Evolutionary conservation across 2,329 filamentous ascomycete genomes (phyloP).

Genomic region (Verticillium nubilum): DNA sequence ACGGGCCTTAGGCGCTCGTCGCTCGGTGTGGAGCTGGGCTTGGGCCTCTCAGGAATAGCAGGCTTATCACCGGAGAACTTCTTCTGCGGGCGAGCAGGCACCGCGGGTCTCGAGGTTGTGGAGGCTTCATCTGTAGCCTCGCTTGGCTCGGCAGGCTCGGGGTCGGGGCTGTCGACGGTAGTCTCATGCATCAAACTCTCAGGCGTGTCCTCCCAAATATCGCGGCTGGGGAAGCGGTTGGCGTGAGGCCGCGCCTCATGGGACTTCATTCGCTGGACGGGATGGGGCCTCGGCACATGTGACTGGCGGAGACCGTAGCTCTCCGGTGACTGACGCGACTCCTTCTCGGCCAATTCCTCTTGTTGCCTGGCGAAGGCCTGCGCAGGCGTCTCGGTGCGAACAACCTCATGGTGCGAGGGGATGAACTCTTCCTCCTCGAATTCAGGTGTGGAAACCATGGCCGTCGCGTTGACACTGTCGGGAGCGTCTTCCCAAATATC

Average conservation of each 20-base stretch:
- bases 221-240: conserved; percentile 81
- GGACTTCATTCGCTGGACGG: conserved; percentile 13
- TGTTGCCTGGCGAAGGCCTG: conserved; percentile 62
- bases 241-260: conserved; percentile 48
- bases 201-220: conserved; percentile 92
- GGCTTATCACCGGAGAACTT: conserved; percentile 37
- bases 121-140: conserved; percentile 18
- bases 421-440: conserved; percentile 12
- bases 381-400: conserved; percentile 45
- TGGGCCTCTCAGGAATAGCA: conserved; percentile 46
- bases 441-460: conserved; percentile 81
- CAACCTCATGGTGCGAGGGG: conserved; percentile 24
- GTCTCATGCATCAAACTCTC: conserved; percentile 77
- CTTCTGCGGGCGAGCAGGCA: conserved; percentile 50
- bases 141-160: conserved; percentile 39
- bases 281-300: conserved; percentile 30
- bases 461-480: conserved; percentile 70
- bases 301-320: conserved; percentile 41
- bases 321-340: conserved; percentile 34
- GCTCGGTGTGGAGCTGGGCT: conserved; percentile 37
- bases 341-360: conserved; percentile 58
- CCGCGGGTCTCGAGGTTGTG: conserved; percentile 46
- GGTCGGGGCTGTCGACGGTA: conserved; percentile 56
- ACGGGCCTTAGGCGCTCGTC: conserved; percentile 36
- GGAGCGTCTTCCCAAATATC: conserved; percentile 98